Percentiles rank a stretch among this genome's conserved stretches.
Evolutionary conservation across 164 flowering plant species (phyloP).

Genomic region (Aristolochia contorta): DNA sequence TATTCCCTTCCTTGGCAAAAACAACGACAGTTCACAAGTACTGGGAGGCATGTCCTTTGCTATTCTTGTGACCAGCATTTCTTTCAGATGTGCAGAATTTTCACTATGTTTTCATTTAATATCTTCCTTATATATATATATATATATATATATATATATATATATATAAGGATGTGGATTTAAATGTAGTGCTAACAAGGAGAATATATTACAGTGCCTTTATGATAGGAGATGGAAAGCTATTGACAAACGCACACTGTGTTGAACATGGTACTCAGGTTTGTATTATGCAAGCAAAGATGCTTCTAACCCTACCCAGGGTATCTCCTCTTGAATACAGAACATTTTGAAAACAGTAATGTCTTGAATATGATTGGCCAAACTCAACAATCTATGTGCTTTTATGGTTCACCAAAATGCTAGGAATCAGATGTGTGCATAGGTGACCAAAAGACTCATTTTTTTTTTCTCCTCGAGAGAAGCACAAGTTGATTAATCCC

Average conservation of each 20-base stretch:
- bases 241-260: conserved; percentile 96
- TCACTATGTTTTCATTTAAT: neutral
- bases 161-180: neutral
- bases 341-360: too few species aligned
- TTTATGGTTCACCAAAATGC: too few species aligned
- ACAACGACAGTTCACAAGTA: conserved; percentile 89
- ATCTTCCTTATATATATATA: conserved; percentile 1
- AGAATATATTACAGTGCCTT: conserved; percentile 62
- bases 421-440: too few species aligned
- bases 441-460: too few species aligned
- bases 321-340: too few species aligned
- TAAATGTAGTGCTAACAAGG: too few species aligned
- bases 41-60: conserved; percentile 66
- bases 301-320: too few species aligned
- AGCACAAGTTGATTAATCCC: too few species aligned
- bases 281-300: too few species aligned
- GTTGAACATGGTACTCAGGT: conserved; percentile 95
- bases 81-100: neutral
- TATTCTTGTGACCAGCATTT: neutral
- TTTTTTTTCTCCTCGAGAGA: too few species aligned
- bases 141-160: neutral
- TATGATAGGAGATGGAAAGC: conserved; percentile 88
- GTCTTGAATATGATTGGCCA: too few species aligned
- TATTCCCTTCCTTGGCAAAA: conserved; percentile 99
- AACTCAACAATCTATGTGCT: too few species aligned